Evolutionary conservation across 78 protist species (phyloP).

Genomic region (Creolimax fragrantissima): DNA sequence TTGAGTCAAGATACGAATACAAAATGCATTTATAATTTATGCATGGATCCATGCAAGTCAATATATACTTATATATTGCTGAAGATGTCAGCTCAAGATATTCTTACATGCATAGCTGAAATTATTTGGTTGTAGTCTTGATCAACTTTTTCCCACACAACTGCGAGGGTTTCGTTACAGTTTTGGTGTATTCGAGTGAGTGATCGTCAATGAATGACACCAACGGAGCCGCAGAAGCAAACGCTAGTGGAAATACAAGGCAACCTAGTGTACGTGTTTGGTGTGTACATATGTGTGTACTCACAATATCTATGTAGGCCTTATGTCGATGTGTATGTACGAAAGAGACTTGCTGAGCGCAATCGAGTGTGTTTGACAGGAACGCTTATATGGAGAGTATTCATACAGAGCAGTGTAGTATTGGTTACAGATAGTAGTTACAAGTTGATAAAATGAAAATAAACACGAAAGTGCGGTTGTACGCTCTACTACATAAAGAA

Average conservation of each 20-base stretch:
- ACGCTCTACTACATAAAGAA: too few relatives aligned
- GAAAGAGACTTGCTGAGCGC: not conserved
- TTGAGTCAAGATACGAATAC: not conserved
- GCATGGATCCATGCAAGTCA: not conserved
- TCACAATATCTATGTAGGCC: not conserved
- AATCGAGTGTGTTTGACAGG: not conserved
- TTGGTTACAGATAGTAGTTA: not conserved
- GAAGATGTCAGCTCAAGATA: not conserved
- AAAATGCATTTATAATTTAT: not conserved
- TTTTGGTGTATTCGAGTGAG: not conserved
- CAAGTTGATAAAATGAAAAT: not conserved
- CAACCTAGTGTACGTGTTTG: not conserved
- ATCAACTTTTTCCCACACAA: not conserved
- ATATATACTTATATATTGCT: not conserved
- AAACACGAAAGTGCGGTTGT: too few relatives aligned
- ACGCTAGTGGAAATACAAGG: not conserved
- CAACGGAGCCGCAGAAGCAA: not conserved
- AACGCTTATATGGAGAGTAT: not conserved
- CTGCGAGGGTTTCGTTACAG: not conserved
- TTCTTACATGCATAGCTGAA: not conserved
- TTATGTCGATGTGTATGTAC: not conserved
- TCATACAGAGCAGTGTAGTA: not conserved
- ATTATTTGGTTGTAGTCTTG: not conserved
- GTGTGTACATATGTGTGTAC: not conserved
- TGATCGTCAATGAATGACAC: not conserved